Evolutionary conservation across 2,329 filamentous ascomycete genomes (phyloP).

Genomic region (Aspergillus spinulosporus): DNA sequence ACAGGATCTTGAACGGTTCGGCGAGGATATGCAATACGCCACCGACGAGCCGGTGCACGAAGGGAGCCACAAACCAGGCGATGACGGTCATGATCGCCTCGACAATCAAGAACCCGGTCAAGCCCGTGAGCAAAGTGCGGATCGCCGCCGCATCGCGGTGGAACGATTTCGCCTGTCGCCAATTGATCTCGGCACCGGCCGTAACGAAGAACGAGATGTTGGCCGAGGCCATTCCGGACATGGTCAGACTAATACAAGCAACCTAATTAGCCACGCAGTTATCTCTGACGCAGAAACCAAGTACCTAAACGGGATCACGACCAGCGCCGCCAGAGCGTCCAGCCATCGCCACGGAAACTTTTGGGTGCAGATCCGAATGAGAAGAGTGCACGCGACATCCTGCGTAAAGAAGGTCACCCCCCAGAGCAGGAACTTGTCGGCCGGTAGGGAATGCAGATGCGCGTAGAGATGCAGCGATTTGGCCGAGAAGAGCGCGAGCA

Average conservation of each 20-base stretch:
- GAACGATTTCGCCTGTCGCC: slow-evolving; percentile 36
- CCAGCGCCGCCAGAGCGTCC: slow-evolving; percentile 22
- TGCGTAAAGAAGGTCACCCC: slow-evolving; percentile 34
- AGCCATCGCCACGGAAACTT: slow-evolving; percentile 25
- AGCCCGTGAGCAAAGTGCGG: slow-evolving; percentile 33
- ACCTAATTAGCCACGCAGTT: not conserved
- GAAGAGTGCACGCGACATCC: slow-evolving; percentile 29
- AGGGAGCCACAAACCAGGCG: slow-evolving; percentile 27
- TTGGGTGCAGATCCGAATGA: slow-evolving; percentile 27
- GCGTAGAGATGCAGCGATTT: slow-evolving; percentile 32
- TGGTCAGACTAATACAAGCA: slow-evolving; percentile 25
- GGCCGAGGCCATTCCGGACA: slow-evolving; percentile 36
- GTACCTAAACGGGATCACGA: slow-evolving; percentile 33
- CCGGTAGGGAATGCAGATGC: slow-evolving; percentile 29
- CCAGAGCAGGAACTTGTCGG: slow-evolving; percentile 27
- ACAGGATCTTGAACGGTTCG: slow-evolving; percentile 23
- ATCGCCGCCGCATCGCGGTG: slow-evolving; percentile 36
- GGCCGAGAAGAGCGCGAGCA: slow-evolving; percentile 29
- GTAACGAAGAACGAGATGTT: slow-evolving; percentile 37
- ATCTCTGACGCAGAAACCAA: not conserved
- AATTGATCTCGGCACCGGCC: slow-evolving; percentile 40
- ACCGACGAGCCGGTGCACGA: slow-evolving; percentile 29
- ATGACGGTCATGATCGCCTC: slow-evolving; percentile 29
- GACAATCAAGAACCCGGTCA: slow-evolving; percentile 36
- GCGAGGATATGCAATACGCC: slow-evolving; percentile 29